Evolutionary conservation across 106 monocot species (phyloP).

Genomic region (Apostasia shenzhenica): DNA sequence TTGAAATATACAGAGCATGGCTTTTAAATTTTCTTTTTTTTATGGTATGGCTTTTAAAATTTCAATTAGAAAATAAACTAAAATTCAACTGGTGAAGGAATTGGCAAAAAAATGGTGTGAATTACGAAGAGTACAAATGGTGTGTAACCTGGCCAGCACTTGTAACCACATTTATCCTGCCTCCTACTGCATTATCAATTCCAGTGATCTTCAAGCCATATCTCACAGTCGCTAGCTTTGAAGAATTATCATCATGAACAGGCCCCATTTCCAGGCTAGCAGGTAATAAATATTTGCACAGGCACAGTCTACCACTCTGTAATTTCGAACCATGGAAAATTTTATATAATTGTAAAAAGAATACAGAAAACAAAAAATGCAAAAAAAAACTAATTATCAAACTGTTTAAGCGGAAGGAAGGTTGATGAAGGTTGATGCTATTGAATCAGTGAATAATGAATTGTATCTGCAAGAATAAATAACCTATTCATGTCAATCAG

Average conservation of each 20-base stretch:
- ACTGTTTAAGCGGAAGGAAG: too few species aligned
- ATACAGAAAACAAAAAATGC: neutral
- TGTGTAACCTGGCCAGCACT: constrained; percentile 59
- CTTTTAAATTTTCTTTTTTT: too few species aligned
- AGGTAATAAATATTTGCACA: constrained; percentile 73
- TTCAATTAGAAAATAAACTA: too few species aligned
- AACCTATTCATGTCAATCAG: too few species aligned
- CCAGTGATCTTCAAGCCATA: constrained; percentile 51
- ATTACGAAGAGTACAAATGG: too few species aligned
- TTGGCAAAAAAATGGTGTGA: too few species aligned
- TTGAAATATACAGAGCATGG: too few species aligned
- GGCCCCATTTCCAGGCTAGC: constrained; percentile 23
- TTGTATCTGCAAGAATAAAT: too few species aligned
- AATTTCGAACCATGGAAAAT: constrained; percentile 8
- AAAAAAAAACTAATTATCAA: neutral
- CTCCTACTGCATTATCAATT: constrained; percentile 70
- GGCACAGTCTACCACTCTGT: constrained; percentile 78
- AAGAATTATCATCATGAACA: constrained; percentile 11
- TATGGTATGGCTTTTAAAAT: too few species aligned
- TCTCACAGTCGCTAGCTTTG: constrained; percentile 5
- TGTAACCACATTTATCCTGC: constrained; percentile 54
- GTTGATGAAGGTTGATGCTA: too few species aligned
- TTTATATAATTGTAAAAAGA: neutral
- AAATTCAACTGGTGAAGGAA: too few species aligned
- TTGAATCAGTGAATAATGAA: too few species aligned